A percentile compares a stretch with the other conserved stretches of the same genome.
These are phyloP conservation scores for Pharus latifolius DNA, from an alignment of 176 grass and related monocot genomes.

Conservation along the genomic window DNA sequence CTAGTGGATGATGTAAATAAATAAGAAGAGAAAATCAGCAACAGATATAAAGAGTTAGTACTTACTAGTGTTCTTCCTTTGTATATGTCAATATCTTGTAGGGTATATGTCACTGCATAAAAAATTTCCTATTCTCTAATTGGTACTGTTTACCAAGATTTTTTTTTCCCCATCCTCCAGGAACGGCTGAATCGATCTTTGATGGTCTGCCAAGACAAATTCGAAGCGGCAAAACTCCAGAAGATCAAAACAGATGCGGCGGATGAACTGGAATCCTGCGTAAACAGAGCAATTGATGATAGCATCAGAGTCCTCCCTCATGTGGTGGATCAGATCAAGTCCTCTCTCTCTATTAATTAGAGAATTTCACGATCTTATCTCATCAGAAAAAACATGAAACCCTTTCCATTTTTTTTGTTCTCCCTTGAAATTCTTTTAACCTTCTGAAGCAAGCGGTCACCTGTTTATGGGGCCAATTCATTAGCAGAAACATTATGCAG, in stretches of 20 bases:
- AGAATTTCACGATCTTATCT: neutral
- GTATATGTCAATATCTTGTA: neutral
- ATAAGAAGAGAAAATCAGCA: too few relatives aligned
- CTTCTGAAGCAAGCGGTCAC: too few relatives aligned
- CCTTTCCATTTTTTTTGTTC: too few relatives aligned
- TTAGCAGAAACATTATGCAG: too few relatives aligned
- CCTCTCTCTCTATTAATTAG: conserved; percentile 58
- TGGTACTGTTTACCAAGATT: too few relatives aligned
- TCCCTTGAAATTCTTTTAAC: too few relatives aligned
- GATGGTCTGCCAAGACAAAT: conserved; percentile 88
- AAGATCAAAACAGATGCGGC: conserved; percentile 55
- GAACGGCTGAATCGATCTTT: conserved; percentile 74
- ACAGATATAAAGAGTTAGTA: neutral
- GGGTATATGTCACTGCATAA: neutral
- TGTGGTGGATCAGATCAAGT: conserved; percentile 59
- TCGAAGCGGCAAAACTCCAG: conserved; percentile 73
- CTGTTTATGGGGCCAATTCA: too few relatives aligned
- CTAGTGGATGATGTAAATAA: neutral
- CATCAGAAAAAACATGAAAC: too few relatives aligned
- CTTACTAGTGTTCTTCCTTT: neutral
- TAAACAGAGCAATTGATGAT: conserved; percentile 70
- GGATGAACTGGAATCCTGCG: conserved; percentile 69
- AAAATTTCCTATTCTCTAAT: too few relatives aligned
- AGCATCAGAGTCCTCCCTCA: conserved; percentile 61
- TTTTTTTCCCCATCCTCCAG: conserved; percentile 16